Percentiles rank a stretch among this genome's conserved stretches.
phyloP scores from a whole-genome alignment of 2,329 filamentous ascomycete genomes.

The Gaeumannomyces tritici region DNA sequence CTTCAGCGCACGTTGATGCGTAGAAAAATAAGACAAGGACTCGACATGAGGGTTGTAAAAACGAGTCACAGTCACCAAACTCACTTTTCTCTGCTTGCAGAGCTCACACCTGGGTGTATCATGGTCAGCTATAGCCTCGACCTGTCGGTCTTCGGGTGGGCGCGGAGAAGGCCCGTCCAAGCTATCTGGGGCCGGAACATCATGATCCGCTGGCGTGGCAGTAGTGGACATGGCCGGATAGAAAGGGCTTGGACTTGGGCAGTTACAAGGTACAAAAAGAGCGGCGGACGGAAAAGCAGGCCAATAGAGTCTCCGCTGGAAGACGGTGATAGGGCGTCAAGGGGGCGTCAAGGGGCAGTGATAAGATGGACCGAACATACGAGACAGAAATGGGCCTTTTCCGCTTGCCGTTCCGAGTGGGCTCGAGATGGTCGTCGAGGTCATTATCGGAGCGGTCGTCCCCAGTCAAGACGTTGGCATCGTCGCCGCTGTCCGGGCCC shows the following conservation, averaged over 20 bases:
- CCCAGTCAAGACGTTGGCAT: constrained; percentile 36
- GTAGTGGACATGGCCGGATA: neutral
- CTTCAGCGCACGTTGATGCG: neutral
- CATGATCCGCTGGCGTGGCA: too few relatives aligned
- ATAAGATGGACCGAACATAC: constrained; percentile 28
- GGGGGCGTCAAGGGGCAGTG: neutral
- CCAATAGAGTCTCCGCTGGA: too few relatives aligned
- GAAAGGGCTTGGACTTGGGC: constrained; percentile 3
- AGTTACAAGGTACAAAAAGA: constrained; percentile 1
- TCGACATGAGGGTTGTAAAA: neutral
- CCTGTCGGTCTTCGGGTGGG: constrained; percentile 9
- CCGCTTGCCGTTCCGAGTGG: constrained; percentile 39
- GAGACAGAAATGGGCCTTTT: constrained; percentile 53
- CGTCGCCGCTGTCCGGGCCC: constrained; percentile 17
- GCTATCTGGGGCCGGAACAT: neutral
- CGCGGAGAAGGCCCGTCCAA: neutral
- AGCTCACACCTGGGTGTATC: constrained; percentile 53
- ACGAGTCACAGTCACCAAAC: constrained; percentile 7
- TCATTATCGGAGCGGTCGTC: constrained; percentile 36
- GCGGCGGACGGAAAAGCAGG: too few relatives aligned
- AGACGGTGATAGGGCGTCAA: too few relatives aligned
- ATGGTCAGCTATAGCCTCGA: constrained; percentile 19
- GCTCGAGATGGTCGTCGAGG: constrained; percentile 30
- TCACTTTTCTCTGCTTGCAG: constrained; percentile 72
- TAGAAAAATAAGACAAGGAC: neutral